Percentiles rank a stretch among this genome's conserved stretches.
Conservation (phyloP, 257 asterid species). For the Striga asiatica region DNA sequence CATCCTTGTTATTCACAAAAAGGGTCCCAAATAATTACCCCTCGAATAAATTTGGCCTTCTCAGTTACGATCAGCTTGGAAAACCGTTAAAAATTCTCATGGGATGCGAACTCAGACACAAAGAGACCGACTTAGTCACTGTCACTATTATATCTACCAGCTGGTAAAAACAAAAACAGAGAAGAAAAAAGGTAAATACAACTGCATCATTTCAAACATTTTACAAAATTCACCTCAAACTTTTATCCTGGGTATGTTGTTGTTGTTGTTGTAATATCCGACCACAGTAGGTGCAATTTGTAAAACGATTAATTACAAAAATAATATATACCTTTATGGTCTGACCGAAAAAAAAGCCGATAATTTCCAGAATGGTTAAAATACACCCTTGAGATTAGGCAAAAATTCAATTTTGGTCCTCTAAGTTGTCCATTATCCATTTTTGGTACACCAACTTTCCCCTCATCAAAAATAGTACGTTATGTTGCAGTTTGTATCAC, state of each 20-base stretch:
- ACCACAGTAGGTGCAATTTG: neutral
- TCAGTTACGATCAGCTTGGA: conserved; percentile 19
- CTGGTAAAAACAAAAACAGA: conserved; percentile 29
- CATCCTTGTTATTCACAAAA: conserved; percentile 41
- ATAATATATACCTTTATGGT: too few relatives aligned
- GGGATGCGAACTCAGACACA: conserved; percentile 3
- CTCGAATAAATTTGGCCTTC: conserved; percentile 31
- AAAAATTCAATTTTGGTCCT: too few relatives aligned
- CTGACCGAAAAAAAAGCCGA: too few relatives aligned
- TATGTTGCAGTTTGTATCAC: too few relatives aligned
- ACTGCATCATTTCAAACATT: neutral
- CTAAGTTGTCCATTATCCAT: too few relatives aligned
- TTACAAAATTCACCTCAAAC: neutral
- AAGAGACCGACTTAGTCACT: conserved; percentile 48
- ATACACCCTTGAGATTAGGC: too few relatives aligned
- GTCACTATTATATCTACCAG: conserved; percentile 58
- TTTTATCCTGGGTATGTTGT: too few relatives aligned
- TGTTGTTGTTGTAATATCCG: too few relatives aligned
- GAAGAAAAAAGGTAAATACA: conserved; percentile 8
- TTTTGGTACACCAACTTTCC: too few relatives aligned
- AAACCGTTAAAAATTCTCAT: conserved; percentile 9
- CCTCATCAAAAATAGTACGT: too few relatives aligned
- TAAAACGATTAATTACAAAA: too few relatives aligned
- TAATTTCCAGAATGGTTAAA: too few relatives aligned
- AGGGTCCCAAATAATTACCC: conserved; percentile 31